Evolutionary conservation across 2,329 filamentous ascomycete genomes (phyloP).

Genomic region (Hypoxylon sp.): DNA sequence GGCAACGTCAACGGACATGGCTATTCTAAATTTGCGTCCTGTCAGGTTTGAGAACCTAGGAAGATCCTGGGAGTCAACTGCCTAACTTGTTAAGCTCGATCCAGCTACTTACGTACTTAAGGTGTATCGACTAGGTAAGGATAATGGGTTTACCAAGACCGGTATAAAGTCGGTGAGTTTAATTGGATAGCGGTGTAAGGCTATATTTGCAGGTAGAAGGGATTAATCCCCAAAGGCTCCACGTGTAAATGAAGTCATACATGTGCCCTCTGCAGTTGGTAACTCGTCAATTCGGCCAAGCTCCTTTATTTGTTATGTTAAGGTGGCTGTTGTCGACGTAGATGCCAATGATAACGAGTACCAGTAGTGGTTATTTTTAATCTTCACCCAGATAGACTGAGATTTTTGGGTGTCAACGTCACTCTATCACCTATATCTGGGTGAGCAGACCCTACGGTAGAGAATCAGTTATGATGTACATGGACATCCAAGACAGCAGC

Average conservation of each 20-base stretch:
- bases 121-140: slow-evolving; percentile 11
- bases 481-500: slow-evolving; percentile 19
- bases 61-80: slow-evolving; percentile 38
- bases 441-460: slow-evolving; percentile 2
- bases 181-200: slow-evolving; percentile 40
- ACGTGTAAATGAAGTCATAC: slow-evolving; percentile 45
- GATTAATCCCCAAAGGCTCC: slow-evolving; percentile 34
- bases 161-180: slow-evolving; percentile 41
- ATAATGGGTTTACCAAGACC: slow-evolving; percentile 9
- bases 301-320: slow-evolving; percentile 13
- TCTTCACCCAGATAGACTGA: no score
- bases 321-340: background rate
- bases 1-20: slow-evolving; percentile 28
- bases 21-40: slow-evolving; percentile 42
- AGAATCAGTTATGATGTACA: slow-evolving; percentile 20
- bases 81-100: slow-evolving; percentile 23
- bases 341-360: slow-evolving; percentile 9
- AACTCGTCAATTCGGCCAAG: slow-evolving; percentile 23
- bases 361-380: slow-evolving; percentile 1
- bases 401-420: slow-evolving; percentile 26
- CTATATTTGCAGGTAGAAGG: slow-evolving; percentile 6
- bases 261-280: slow-evolving; percentile 15
- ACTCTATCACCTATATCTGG: slow-evolving; percentile 25
- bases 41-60: slow-evolving; percentile 37
- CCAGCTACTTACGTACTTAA: slow-evolving; percentile 27